phyloP scores from a whole-genome alignment of 2,329 filamentous ascomycete genomes.

The Botryotinia globosa region DNA sequence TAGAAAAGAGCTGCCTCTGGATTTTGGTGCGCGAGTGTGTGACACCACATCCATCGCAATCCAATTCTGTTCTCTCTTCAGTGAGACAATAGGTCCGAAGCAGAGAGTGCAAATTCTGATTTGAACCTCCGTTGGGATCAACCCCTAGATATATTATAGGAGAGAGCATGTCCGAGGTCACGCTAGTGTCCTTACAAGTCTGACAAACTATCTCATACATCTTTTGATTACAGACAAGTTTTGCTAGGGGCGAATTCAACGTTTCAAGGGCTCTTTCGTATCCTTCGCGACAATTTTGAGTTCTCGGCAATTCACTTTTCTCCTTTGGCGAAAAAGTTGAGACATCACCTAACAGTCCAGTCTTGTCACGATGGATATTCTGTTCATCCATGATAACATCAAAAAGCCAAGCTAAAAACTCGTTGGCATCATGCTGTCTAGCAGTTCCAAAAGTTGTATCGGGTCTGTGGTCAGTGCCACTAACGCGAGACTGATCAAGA shows the following conservation, averaged over 20 bases:
- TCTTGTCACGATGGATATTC: background rate
- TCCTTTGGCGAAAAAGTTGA: background rate
- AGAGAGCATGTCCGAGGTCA: background rate
- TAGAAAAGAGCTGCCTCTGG: background rate
- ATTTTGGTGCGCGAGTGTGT: background rate
- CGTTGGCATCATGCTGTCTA: constrained; percentile 17
- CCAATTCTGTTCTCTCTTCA: background rate
- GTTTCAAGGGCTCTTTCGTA: background rate
- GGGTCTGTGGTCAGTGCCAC: background rate
- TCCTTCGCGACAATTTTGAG: constrained; percentile 13
- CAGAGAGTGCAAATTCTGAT: background rate
- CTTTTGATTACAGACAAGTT: background rate
- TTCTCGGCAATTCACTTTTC: background rate
- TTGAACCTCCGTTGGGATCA: background rate
- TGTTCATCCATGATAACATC: constrained; percentile 5
- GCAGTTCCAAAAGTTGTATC: constrained; percentile 6
- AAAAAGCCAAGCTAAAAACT: constrained; percentile 15
- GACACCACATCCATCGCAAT: constrained; percentile 3
- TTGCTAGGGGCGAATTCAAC: background rate
- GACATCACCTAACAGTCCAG: background rate
- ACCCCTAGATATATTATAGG: background rate
- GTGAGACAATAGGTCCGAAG: background rate
- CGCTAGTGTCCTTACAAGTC: background rate
- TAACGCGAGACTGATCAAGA: no score
- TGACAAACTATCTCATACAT: background rate